Base-by-base conservation (phyloP, 371 early-diverging fungal genomes). In the Actinomortierella wolfii region DNA sequence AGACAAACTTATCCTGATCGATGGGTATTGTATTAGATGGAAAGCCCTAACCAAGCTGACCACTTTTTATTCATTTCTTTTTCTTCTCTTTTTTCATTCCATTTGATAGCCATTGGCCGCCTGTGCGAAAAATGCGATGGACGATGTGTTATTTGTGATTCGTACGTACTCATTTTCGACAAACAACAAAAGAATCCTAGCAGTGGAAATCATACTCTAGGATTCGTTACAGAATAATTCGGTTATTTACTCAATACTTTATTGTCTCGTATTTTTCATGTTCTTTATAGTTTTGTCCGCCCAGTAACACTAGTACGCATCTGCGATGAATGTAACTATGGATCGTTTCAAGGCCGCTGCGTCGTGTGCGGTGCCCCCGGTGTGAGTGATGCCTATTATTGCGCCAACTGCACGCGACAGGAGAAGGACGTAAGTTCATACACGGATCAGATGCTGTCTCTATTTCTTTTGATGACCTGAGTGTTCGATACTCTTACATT, bases 261-360 rank as follows among this genome's bases (percentile, higher is more conserved):
- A 63, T 8, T 46, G 52, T 8, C 59, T 57, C 41, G 49, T 42
- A 24, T n/a, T 24, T 28, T 29, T 28, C 23, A 3, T 50, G 17
- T 34, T 40, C 28, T 34, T 11, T 49, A 45, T 69, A 84, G 84
- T 68, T 86, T 92, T 57, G 97, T 97, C 15, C 83, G 90, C n/a
- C 95, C 95, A 39, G 87, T 91, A 29, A 94, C 91, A 18, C 61
- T 91, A 39, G 97, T 96, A 20, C 89, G 90, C 47, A 93, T 97
- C 50, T 98, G 98, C 77, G 97, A 96, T 65, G 97, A 97, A 74
- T 97, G 97, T 81, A 97, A 97, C 83, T 97, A 94, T 79, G 97
- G 92, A 53, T 87, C 91, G 42, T 89, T 86, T 62, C 92, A 94
- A 74, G 97, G 96, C 20, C 88, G 91, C 7, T 98, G 98, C 78